Percentiles rank a stretch among this genome's conserved stretches.
Evolutionary conservation across 2,329 filamentous ascomycete species (phyloP).

Genomic region (Rhinocladiella similis): DNA sequence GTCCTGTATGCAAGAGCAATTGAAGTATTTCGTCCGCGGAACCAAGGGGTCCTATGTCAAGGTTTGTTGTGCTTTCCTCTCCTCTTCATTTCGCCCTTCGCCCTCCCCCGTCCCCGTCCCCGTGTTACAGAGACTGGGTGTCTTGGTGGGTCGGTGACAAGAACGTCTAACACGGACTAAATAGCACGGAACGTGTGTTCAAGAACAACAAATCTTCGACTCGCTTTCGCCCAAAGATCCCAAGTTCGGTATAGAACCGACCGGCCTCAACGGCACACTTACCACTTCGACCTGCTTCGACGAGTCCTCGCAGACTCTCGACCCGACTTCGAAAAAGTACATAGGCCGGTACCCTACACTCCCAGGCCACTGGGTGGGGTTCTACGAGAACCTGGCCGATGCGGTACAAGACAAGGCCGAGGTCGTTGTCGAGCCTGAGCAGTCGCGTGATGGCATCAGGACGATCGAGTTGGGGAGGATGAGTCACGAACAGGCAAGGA

Average conservation of each 20-base stretch:
- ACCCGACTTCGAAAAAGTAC: slow-evolving; percentile 5
- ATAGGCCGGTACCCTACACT: slow-evolving; percentile 18
- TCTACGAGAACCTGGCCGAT: slow-evolving; percentile 21
- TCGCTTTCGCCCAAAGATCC: slow-evolving; percentile 61
- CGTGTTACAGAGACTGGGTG: no score
- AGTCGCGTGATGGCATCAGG: slow-evolving; percentile 20
- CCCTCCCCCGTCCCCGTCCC: background rate
- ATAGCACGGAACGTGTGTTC: slow-evolving; percentile 43
- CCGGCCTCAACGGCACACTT: slow-evolving; percentile 59
- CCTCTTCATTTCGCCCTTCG: background rate
- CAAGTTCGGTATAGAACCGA: slow-evolving; percentile 64
- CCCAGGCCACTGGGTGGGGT: slow-evolving; percentile 21
- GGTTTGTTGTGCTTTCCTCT: slow-evolving; percentile 2
- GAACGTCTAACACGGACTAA: background rate
- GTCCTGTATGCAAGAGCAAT: slow-evolving; percentile 67
- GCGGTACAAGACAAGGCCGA: slow-evolving; percentile 8
- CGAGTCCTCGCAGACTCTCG: slow-evolving; percentile 4
- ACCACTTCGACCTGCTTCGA: slow-evolving; percentile 29
- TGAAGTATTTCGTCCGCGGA: slow-evolving; percentile 75
- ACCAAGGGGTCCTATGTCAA: slow-evolving; percentile 74
- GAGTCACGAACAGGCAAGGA: slow-evolving; percentile 9
- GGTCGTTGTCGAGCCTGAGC: slow-evolving; percentile 16
- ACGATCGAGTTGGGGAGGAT: slow-evolving; percentile 22
- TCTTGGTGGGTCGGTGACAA: no score
- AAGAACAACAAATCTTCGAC: slow-evolving; percentile 70